Evolutionary conservation across 2,329 filamentous ascomycete genomes (phyloP).

Genomic region (Xylariaceae sp.): DNA sequence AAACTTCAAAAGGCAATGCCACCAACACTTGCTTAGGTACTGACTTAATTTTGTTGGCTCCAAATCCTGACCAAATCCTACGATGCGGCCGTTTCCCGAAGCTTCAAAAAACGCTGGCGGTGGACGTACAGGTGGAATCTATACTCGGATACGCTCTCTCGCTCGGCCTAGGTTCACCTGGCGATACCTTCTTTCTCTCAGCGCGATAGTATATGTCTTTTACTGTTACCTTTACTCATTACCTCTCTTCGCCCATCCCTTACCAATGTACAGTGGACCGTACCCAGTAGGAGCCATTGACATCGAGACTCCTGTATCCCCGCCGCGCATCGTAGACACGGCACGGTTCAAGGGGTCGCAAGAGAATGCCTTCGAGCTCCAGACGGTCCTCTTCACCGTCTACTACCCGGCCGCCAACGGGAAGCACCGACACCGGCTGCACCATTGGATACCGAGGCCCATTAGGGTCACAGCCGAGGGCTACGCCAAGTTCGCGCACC

Average conservation of each 20-base stretch:
- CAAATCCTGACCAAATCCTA: conserved; percentile 2
- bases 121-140: conserved; percentile 2
- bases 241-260: conserved; percentile 39
- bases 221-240: conserved; percentile 36
- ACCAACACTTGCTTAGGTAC: too few species aligned
- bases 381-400: conserved; percentile 44
- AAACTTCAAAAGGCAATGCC: too few species aligned
- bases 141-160: conserved; percentile 18
- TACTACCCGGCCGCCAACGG: conserved; percentile 40
- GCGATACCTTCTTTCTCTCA: conserved; percentile 31
- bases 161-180: conserved; percentile 31
- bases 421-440: conserved; percentile 25
- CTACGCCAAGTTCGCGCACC: conserved; percentile 40
- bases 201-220: conserved; percentile 32
- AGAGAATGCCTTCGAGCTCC: conserved; percentile 39
- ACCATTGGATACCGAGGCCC: conserved; percentile 42
- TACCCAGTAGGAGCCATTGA: conserved; percentile 44
- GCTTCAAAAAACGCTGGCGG: conserved; percentile 14
- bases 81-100: conserved; percentile 25
- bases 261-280: conserved; percentile 40
- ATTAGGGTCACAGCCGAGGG: conserved; percentile 40
- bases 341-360: conserved; percentile 33
- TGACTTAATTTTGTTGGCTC: too few species aligned
- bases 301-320: conserved; percentile 34
- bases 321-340: conserved; percentile 31